phyloP scores from a whole-genome alignment of 2,329 filamentous ascomycete genomes.

The Fonsecaea pugnacius region DNA sequence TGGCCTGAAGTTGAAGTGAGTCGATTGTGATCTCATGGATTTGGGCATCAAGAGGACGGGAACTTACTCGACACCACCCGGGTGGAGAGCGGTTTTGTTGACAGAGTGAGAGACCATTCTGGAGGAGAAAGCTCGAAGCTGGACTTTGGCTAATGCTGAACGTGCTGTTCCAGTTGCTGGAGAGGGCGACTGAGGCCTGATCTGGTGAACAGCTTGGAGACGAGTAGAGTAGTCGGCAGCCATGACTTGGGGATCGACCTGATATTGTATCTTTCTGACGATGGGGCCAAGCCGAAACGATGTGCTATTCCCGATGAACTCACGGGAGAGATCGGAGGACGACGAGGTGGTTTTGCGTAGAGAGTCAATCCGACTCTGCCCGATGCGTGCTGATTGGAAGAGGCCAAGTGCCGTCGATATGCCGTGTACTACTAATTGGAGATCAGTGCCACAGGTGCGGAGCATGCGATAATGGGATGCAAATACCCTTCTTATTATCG shows the following conservation, averaged over 20 bases:
- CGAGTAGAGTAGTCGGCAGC: conserved; percentile 34
- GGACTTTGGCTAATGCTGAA: conserved; percentile 35
- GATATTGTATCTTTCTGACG: conserved; percentile 32
- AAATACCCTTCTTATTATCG: conserved; percentile 29
- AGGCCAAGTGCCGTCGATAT: conserved; percentile 24
- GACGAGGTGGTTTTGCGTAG: conserved; percentile 20
- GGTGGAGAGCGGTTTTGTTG: conserved; percentile 93
- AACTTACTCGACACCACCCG: conserved; percentile 81
- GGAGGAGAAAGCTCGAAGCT: conserved; percentile 32
- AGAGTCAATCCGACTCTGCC: conserved; percentile 29
- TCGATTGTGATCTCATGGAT: conserved; percentile 21
- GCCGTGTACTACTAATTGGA: conserved; percentile 30
- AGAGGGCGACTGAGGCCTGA: conserved; percentile 36
- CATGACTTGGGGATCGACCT: conserved; percentile 26
- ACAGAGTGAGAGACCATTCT: conserved; percentile 62
- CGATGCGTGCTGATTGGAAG: conserved; percentile 31
- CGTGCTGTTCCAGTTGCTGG: conserved; percentile 35
- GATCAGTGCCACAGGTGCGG: conserved; percentile 28
- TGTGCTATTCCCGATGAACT: conserved; percentile 30
- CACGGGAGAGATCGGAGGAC: conserved; percentile 32
- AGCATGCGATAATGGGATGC: conserved; percentile 31
- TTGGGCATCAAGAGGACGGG: conserved; percentile 2
- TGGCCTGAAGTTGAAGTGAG: conserved; percentile 56
- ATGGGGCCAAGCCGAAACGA: conserved; percentile 30
- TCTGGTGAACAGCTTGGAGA: conserved; percentile 32